phyloP scores from a whole-genome alignment of 805 yeast genomes.

The Soucietia sequanensis region DNA sequence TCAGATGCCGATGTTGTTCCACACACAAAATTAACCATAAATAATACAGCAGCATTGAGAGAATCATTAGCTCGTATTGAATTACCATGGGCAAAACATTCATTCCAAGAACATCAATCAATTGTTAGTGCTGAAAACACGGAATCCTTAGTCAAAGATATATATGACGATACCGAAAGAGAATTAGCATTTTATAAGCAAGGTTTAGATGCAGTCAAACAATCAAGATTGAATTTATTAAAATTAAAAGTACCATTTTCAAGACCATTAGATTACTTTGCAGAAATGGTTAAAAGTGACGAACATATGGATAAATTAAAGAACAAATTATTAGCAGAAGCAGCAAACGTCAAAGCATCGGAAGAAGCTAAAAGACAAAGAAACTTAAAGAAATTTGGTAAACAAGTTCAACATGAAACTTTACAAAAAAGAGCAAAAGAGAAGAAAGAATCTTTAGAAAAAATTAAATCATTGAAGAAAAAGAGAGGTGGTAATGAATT shows the following conservation, averaged over 20 bases:
- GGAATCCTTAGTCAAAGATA: slow-evolving; percentile 72
- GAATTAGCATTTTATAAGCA: slow-evolving; percentile 95
- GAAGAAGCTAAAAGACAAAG: slow-evolving; percentile 95
- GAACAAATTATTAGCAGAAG: slow-evolving; percentile 74
- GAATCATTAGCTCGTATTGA: slow-evolving; percentile 66
- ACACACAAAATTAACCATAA: slow-evolving; percentile 82
- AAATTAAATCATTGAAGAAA: slow-evolving; percentile 85
- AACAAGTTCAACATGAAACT: slow-evolving; percentile 92
- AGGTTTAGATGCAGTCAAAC: slow-evolving; percentile 78
- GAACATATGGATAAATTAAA: slow-evolving; percentile 97
- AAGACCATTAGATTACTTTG: slow-evolving; percentile 94
- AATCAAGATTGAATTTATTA: slow-evolving; percentile 64
- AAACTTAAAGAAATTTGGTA: slow-evolving; percentile 93
- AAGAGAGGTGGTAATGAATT: slow-evolving; percentile 81
- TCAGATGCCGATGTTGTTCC: slow-evolving; percentile 96
- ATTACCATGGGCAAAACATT: slow-evolving; percentile 61
- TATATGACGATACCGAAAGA: slow-evolving; percentile 93
- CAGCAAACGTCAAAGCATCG: slow-evolving; percentile 80
- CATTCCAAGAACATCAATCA: slow-evolving; percentile 84
- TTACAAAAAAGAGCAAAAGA: slow-evolving; percentile 91
- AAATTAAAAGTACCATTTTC: slow-evolving; percentile 82
- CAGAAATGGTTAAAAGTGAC: slow-evolving; percentile 97
- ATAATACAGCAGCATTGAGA: slow-evolving; percentile 80
- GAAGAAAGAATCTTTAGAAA: slow-evolving; percentile 85
- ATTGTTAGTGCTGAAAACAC: slow-evolving; percentile 59